Percentiles rank a stretch among this genome's conserved stretches.
Conservation (phyloP, 2,329 filamentous ascomycete genomes). For the Ophiosphaerella narmari region DNA sequence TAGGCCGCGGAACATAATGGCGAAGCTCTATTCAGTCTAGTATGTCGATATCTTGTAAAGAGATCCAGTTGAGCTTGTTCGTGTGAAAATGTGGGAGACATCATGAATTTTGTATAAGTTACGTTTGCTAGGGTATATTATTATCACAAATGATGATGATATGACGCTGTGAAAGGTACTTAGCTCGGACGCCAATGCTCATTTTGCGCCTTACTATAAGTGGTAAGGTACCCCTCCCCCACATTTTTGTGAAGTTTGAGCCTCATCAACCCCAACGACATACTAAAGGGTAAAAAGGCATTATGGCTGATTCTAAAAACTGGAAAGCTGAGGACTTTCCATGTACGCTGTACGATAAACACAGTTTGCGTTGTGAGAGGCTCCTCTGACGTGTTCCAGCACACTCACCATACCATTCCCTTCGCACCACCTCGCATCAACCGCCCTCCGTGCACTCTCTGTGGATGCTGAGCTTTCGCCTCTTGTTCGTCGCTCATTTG, state of each 20-base stretch:
- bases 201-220: conserved; percentile 8
- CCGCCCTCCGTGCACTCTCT: conserved; percentile 74
- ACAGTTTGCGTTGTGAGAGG: neutral
- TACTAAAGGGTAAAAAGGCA: neutral
- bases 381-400: conserved; percentile 48
- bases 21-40: too few relatives aligned
- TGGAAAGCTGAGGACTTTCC: conserved; percentile 40
- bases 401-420: conserved; percentile 81
- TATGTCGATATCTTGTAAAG: too few relatives aligned
- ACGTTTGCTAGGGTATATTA: neutral
- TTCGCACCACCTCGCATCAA: conserved; percentile 73
- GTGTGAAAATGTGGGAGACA: too few relatives aligned
- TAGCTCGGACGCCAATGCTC: conserved; percentile 15
- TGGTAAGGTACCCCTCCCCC: conserved; percentile 14
- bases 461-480: conserved; percentile 91
- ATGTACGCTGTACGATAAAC: conserved; percentile 43
- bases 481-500: conserved; percentile 74
- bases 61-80: too few relatives aligned
- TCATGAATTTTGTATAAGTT: neutral
- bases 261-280: conserved; percentile 2
- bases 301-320: conserved; percentile 18
- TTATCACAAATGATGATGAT: conserved; percentile 19
- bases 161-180: conserved; percentile 24
- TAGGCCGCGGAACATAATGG: conserved; percentile 17
- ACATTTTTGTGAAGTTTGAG: conserved; percentile 20